These are phyloP conservation scores for Tephrocybe sp. DNA, from an alignment of 768 basidiomycete genomes.

Conservation along the genomic window DNA sequence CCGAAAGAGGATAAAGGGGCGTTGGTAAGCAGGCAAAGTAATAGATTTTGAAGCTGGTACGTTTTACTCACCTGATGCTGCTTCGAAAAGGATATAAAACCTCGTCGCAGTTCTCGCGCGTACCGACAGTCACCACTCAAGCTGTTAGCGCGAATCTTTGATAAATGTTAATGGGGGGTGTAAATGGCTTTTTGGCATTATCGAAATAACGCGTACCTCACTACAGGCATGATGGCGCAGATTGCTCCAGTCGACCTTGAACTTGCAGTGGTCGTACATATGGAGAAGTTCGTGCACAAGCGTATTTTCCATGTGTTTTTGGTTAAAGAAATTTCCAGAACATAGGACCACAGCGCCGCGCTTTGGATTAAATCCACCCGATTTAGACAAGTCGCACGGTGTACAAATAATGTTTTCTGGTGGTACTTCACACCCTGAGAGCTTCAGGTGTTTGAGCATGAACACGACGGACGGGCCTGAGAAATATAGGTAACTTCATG, in stretches of 20 bases:
- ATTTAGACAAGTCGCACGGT: slow-evolving; percentile 69
- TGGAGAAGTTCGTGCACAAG: slow-evolving; percentile 92
- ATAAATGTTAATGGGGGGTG: background rate
- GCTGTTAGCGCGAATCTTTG: slow-evolving; percentile 91
- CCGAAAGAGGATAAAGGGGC: slow-evolving; percentile 8
- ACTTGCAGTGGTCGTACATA: slow-evolving; percentile 93
- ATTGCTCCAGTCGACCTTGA: slow-evolving; percentile 91
- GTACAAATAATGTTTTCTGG: slow-evolving; percentile 75
- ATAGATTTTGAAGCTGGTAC: slow-evolving; percentile 1
- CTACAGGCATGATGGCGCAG: slow-evolving; percentile 94
- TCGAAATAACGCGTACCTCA: slow-evolving; percentile 56
- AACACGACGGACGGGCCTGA: slow-evolving; percentile 84
- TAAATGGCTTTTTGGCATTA: background rate
- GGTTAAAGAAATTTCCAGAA: slow-evolving; percentile 75
- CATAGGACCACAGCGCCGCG: slow-evolving; percentile 82
- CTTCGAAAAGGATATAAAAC: slow-evolving; percentile 79
- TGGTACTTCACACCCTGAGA: slow-evolving; percentile 69
- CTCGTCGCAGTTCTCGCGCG: slow-evolving; percentile 75
- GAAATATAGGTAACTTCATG: slow-evolving; percentile 8
- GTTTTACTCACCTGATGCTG: slow-evolving; percentile 76
- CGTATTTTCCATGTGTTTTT: slow-evolving; percentile 90
- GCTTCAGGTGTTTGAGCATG: slow-evolving; percentile 87
- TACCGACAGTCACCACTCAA: slow-evolving; percentile 91
- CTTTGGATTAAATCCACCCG: slow-evolving; percentile 82
- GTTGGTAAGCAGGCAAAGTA: slow-evolving; percentile 3